Evolutionary conservation across 371 early-diverging fungal species (phyloP).

Genomic region (Mucor lusitanicus): DNA sequence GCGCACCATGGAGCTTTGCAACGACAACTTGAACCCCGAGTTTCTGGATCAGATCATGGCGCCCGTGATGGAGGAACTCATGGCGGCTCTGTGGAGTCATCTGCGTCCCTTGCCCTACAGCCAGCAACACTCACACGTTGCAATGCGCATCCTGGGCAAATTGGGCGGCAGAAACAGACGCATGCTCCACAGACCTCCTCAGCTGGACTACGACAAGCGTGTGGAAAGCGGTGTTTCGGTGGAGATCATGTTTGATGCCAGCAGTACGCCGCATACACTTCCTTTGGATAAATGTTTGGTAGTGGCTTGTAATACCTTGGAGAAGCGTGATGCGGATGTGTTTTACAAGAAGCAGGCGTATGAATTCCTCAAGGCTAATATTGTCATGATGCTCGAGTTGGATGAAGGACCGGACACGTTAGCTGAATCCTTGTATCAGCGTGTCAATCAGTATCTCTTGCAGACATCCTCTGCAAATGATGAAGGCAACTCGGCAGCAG

Average conservation of each 20-base stretch:
- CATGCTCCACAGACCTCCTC: conserved; percentile 70
- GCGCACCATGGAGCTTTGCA: conserved; percentile 96
- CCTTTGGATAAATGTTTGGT: conserved; percentile 58
- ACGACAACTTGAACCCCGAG: conserved; percentile 97
- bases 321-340: conserved; percentile 49
- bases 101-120: conserved; percentile 86
- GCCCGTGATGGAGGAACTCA: conserved; percentile 91
- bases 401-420: conserved; percentile 60
- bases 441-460: conserved; percentile 37
- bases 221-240: conserved; percentile 66
- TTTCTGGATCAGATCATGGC: conserved; percentile 96
- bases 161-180: conserved; percentile 91
- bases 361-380: conserved; percentile 68
- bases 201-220: conserved; percentile 48
- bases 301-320: conserved; percentile 62
- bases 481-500: not conserved
- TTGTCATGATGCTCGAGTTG: conserved; percentile 72
- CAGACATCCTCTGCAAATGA: too few species aligned
- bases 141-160: conserved; percentile 96
- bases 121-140: conserved; percentile 78
- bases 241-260: conserved; percentile 62
- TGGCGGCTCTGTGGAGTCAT: conserved; percentile 92
- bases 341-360: conserved; percentile 72
- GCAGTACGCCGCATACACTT: conserved; percentile 51
- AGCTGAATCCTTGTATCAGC: conserved; percentile 48